Evolutionary conservation across 768 basidiomycete genomes (phyloP).

Genomic region (Kwoniella sp.): DNA sequence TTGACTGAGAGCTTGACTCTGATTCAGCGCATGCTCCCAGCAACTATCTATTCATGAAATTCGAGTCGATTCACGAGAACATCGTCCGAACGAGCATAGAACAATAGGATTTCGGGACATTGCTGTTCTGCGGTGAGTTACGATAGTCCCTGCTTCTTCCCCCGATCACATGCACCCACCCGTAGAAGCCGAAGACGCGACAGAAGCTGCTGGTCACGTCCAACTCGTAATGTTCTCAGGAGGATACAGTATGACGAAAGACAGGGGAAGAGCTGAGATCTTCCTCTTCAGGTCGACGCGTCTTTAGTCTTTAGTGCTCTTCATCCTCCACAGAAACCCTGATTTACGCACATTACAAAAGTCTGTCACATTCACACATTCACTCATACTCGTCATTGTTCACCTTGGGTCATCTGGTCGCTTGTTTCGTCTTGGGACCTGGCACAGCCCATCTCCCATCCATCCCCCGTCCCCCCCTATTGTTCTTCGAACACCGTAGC

Average conservation of each 20-base stretch:
- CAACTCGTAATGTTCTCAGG: constrained; percentile 16
- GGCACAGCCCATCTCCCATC: too few relatives aligned
- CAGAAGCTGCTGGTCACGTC: not conserved
- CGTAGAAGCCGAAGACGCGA: not conserved
- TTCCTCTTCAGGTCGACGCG: constrained; percentile 28
- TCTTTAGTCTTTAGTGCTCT: constrained; percentile 18
- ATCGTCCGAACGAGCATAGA: too few relatives aligned
- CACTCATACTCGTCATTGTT: not conserved
- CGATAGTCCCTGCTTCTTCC: not conserved
- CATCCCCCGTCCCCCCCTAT: too few relatives aligned
- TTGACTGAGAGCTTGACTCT: too few relatives aligned
- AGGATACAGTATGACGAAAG: not conserved
- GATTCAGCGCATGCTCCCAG: too few relatives aligned
- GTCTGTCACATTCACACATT: not conserved
- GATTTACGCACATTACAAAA: not conserved
- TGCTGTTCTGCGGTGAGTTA: too few relatives aligned
- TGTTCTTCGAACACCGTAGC: too few relatives aligned
- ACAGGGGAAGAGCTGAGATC: not conserved
- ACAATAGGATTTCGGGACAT: too few relatives aligned
- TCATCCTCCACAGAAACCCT: not conserved
- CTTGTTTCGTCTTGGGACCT: not conserved
- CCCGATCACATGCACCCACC: not conserved
- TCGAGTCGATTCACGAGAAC: too few relatives aligned
- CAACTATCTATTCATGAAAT: too few relatives aligned
- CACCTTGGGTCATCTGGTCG: not conserved